Evolutionary conservation across 1,139 yeast species (phyloP), one percentile per base, ranked within the genome.

Genomic region (Wickerhamiella pararugosa): DNA sequence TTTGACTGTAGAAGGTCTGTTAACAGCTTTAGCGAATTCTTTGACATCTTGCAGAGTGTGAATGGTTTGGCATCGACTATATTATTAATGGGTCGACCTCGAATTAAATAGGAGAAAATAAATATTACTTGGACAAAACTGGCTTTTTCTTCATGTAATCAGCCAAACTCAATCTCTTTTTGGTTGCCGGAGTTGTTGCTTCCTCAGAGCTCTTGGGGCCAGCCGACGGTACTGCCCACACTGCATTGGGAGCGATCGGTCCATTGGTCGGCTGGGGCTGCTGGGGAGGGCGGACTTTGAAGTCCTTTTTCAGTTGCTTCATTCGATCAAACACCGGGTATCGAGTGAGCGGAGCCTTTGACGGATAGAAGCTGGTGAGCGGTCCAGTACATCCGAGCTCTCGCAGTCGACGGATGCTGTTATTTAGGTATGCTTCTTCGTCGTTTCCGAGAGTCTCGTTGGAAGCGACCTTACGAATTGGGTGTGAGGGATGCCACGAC

Each of bases 401-500:
- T n/a, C 34, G 33, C 11, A 40, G 35, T 5, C 34, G 27, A 7
- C 7, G 26, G 10, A 40, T 6, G n/a, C 32, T 30, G 4, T 29
- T 26, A 7, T 34, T 32, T 6, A 40, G 11, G 3, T 10, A 7
- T 5, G 28, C 29, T 8, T 11, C 5, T 6, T 35, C 39, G 6
- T 15, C 31, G 5, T n/a, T 29, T 8, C 8, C 31, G 4, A 36
- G 32, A 6, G 25, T 26, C n/a, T 21, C 36, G 10, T 21, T 21
- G 1, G 8, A 25, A 8, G 10, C 15, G 46, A 81, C 60, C 49
- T 68, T 69, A 44, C 65, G 63, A 32, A 83, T 80, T 2, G 96
- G 95, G 56, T 86, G 95, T 8, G 62, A 52, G 5, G 61, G 56
- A 56, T 86, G 94, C 94, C 95, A 87, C 49, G 79, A 83, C 97